Conservation (phyloP, 495 filamentous ascomycete species). For the Penicillium dipodomyicola region DNA sequence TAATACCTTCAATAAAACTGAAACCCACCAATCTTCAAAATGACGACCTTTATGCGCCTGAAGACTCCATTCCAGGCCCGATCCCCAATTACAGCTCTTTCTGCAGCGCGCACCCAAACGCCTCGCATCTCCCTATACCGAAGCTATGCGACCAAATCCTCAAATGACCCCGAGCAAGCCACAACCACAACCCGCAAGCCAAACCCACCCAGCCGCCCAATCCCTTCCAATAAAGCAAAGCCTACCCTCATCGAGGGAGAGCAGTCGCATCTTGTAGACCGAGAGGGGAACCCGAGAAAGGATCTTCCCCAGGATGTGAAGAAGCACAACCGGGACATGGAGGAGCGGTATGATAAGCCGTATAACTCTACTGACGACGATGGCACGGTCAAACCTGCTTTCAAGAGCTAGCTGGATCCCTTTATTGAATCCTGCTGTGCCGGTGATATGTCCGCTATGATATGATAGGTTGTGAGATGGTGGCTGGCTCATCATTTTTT, state of each 20-base stretch:
- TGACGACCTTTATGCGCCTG: conserved; percentile 14
- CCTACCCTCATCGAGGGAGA: conserved; percentile 37
- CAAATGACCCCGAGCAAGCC: conserved; percentile 1
- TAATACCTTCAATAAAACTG: not conserved
- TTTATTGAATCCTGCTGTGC: not conserved
- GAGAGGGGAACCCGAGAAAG: conserved; percentile 24
- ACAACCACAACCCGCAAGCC: not conserved
- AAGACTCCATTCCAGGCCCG: conserved; percentile 6
- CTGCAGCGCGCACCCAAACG: not conserved
- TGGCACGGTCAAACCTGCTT: conserved; percentile 29
- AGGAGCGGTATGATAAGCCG: conserved; percentile 35
- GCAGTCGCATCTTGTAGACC: conserved; percentile 34
- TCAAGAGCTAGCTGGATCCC: conserved; percentile 5
- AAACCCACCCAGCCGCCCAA: conserved; percentile 18
- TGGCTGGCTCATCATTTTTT: conserved; percentile 6
- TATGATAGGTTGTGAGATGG: not conserved
- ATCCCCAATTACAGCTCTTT: not conserved
- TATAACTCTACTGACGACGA: conserved; percentile 41
- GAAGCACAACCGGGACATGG: conserved; percentile 39
- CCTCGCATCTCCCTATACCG: not conserved
- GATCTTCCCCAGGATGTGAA: conserved; percentile 42
- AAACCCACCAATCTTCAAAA: conserved; percentile 1
- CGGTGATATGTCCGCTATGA: not conserved
- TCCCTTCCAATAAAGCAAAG: conserved; percentile 39
- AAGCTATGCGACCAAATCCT: conserved; percentile 11